phyloP scores from a whole-genome alignment of 129 eudicot species.

The Oenanthe sinensis region DNA sequence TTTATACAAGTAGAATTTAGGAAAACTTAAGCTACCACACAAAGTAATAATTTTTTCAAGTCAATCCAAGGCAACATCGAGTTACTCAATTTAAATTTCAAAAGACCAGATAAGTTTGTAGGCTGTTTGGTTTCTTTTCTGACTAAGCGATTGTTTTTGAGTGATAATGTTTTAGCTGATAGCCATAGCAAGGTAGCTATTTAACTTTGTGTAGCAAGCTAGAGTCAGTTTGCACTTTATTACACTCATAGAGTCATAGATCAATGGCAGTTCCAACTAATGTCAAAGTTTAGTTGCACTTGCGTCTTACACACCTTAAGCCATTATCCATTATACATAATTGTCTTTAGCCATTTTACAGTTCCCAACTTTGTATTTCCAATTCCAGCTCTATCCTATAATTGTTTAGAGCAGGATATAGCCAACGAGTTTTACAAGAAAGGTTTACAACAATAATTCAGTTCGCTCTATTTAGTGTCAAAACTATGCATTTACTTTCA shows the following conservation, averaged over 20 bases:
- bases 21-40: neutral
- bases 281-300: neutral
- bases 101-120: neutral
- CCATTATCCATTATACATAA: neutral
- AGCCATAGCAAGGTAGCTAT: neutral
- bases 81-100: neutral
- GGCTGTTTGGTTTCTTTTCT: neutral
- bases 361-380: neutral
- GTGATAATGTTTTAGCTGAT: neutral
- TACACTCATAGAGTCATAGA: too few species aligned
- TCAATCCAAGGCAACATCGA: neutral
- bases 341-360: neutral
- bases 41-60: neutral
- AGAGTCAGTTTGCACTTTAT: neutral
- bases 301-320: neutral
- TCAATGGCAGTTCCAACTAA: neutral
- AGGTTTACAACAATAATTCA: conserved; percentile 18
- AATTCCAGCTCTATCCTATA: neutral
- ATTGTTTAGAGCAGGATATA: neutral
- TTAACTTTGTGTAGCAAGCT: neutral
- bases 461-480: neutral
- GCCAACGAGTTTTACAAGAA: neutral
- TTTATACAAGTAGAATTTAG: neutral
- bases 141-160: neutral
- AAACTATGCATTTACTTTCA: neutral